Percentiles rank a stretch among this genome's conserved stretches.
These are phyloP conservation scores for Diaporthe amygdali DNA, from an alignment of 2,329 filamentous ascomycete species.

Conservation along the genomic window DNA sequence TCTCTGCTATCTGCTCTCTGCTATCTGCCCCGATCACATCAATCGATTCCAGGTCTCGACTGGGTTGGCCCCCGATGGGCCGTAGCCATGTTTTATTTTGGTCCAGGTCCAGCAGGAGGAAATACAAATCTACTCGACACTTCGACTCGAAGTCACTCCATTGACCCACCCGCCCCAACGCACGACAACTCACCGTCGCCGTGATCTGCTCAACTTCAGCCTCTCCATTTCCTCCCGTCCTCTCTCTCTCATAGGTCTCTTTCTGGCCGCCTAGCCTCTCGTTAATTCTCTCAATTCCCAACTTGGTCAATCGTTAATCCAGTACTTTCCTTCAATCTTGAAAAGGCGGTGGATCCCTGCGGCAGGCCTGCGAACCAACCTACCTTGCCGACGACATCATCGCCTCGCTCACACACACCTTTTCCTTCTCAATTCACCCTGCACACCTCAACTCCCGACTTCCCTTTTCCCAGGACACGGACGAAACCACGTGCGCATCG, in stretches of 20 bases:
- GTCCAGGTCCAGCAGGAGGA: slow-evolving; percentile 21
- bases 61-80: slow-evolving; percentile 20
- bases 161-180: slow-evolving; percentile 14
- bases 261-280: slow-evolving; percentile 12
- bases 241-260: slow-evolving; percentile 15
- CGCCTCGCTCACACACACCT: not conserved
- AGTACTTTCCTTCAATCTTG: not conserved
- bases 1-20: too few relatives aligned
- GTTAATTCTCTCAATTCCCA: slow-evolving; percentile 12
- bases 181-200: slow-evolving; percentile 18
- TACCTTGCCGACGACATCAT: not conserved
- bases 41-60: slow-evolving; percentile 5
- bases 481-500: not conserved
- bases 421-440: not conserved
- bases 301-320: slow-evolving; percentile 17
- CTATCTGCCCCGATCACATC: not conserved
- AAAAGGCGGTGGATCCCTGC: slow-evolving; percentile 8
- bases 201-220: slow-evolving; percentile 5
- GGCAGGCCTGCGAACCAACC: slow-evolving; percentile 12
- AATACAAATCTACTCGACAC: slow-evolving; percentile 16
- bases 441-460: not conserved
- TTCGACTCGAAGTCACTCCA: not conserved
- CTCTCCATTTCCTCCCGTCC: slow-evolving; percentile 1
- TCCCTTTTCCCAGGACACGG: not conserved
- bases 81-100: slow-evolving; percentile 18